Evolutionary conservation across 192 early-diverging fungal species (phyloP).

Genomic region (Entrophospora sp.): DNA sequence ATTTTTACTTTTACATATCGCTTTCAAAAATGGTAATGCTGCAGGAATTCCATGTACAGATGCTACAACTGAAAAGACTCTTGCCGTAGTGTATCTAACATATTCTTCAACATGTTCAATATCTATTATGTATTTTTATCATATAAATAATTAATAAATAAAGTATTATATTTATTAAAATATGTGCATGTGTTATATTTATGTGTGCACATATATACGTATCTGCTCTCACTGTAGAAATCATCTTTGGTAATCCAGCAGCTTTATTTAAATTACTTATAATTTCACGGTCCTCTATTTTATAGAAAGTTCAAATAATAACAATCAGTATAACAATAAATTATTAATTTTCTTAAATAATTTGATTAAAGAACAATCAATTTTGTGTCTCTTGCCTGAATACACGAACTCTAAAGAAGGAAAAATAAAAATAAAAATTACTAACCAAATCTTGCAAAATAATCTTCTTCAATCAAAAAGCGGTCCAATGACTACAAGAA

Average conservation of each 20-base stretch:
- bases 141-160: too few species aligned
- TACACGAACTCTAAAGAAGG: too few species aligned
- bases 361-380: too few species aligned
- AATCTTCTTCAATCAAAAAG: constrained; percentile 95
- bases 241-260: constrained; percentile 95
- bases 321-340: background rate
- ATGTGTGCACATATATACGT: background rate
- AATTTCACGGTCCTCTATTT: constrained; percentile 91
- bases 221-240: constrained; percentile 91
- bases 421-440: background rate
- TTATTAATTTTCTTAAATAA: background rate
- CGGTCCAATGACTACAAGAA: constrained; percentile 98
- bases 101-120: constrained; percentile 98
- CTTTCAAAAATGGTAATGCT: constrained; percentile 91
- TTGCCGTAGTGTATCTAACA: constrained; percentile 94
- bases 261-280: constrained; percentile 97
- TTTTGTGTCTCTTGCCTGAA: too few species aligned
- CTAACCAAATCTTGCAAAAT: constrained; percentile 67
- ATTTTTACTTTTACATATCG: constrained; percentile 92
- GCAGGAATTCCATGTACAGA: constrained; percentile 93
- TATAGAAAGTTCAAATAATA: background rate
- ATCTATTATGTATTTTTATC: constrained; percentile 41
- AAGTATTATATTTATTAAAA: too few species aligned
- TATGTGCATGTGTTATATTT: too few species aligned
- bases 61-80: constrained; percentile 95